Conservation (phyloP, 1,284 basidiomycete genomes). For the Leccinum fallax region DNA sequence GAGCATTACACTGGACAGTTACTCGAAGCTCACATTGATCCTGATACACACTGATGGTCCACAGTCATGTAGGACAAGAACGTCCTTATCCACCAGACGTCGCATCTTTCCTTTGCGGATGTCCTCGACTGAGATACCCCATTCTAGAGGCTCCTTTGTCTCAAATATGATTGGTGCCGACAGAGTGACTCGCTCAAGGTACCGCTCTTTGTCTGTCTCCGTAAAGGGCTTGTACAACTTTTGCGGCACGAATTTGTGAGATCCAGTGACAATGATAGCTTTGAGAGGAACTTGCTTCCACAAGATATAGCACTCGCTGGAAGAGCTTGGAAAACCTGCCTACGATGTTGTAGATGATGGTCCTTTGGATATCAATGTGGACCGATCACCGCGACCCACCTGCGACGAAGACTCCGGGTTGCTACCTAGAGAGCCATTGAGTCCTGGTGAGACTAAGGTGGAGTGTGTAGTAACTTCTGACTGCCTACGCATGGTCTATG, state of each 20-base stretch:
- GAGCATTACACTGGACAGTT: neutral
- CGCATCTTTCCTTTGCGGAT: constrained; percentile 44
- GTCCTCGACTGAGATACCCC: constrained; percentile 59
- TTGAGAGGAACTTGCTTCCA: constrained; percentile 17
- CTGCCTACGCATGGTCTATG: neutral
- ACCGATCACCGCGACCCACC: constrained; percentile 5
- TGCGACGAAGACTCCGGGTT: neutral
- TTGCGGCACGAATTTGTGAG: constrained; percentile 58
- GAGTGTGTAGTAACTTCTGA: neutral
- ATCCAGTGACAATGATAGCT: constrained; percentile 27
- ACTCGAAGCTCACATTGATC: constrained; percentile 49
- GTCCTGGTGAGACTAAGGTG: neutral
- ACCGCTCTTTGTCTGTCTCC: constrained; percentile 65
- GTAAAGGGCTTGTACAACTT: constrained; percentile 68
- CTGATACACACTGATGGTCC: constrained; percentile 74
- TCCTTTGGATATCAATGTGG: neutral
- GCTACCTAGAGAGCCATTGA: neutral
- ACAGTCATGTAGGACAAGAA: constrained; percentile 59
- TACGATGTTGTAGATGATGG: neutral
- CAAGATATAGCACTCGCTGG: constrained; percentile 15
- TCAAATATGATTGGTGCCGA: constrained; percentile 63
- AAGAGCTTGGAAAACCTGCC: constrained; percentile 6
- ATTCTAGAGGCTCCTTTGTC: constrained; percentile 50
- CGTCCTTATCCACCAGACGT: constrained; percentile 49
- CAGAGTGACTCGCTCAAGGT: constrained; percentile 63